Evolutionary conservation across 2,329 filamentous ascomycete species (phyloP), one percentile per base, ranked within the genome.

Genomic region (Penicillium decumbens): DNA sequence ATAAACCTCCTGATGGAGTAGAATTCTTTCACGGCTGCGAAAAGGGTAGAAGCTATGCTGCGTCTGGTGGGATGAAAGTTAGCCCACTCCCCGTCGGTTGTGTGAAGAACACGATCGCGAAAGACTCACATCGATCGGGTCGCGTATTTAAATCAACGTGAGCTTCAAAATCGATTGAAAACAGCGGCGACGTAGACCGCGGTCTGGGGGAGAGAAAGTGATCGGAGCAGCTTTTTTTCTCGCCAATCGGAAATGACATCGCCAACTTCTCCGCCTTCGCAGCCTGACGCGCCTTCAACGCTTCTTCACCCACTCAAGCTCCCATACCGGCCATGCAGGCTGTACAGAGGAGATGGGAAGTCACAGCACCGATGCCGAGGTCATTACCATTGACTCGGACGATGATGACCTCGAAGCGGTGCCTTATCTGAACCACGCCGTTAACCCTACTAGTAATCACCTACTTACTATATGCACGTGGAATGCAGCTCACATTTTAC

Each of bases 381-480:
- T 57, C 24, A 61, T 63, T 7, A 62, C 55, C 1, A 56, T 65
- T 37, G 62, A 65, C 45, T 64, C 63, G 3, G 67, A 68, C 24
- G 60, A 75, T 48, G 71, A 74, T 50, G 75, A 75, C 35, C 63
- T 77, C 38, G 73, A 77, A 30, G 69, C 71, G 30, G 66, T 73
- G 12, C 52, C 61, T 42, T 59, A 54, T 50, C 42, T 40, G n/a
- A 40, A 37, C 8, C 25, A 50, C 5, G 37, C 50, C 10, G 29
- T 43, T 12, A 24, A 29, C 12, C 43, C 38, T 15, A n/a, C 32
- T 23, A 45, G 60, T 61, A 60, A 50, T 55, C 37, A 40, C 24
- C 41, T 33, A 41, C 15, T 29, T 29, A 41, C 18, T 29, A n/a
- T 20, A 53, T 35, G 50, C 51, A 47, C 53, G 25, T 43, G 38